Percentiles rank a stretch among this genome's conserved stretches.
These are phyloP conservation scores for Fusarium agapanthi DNA, from an alignment of 2,329 filamentous ascomycete genomes.

Conservation along the genomic window DNA sequence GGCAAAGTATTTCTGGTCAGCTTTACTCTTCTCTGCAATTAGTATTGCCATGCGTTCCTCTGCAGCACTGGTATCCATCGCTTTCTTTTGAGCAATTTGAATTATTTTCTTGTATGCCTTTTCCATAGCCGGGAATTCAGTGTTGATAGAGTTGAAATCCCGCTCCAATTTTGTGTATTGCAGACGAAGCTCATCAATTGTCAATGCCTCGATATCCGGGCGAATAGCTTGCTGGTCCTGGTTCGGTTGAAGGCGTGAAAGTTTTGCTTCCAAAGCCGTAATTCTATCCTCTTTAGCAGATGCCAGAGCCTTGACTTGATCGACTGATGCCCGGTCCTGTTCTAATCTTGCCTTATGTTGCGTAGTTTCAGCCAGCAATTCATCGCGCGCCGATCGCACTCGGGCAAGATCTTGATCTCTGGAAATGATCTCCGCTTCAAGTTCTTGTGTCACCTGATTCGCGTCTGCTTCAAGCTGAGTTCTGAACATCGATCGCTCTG, in stretches of 20 bases:
- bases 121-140: conserved; percentile 89
- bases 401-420: conserved; percentile 87
- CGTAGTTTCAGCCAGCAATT: conserved; percentile 81
- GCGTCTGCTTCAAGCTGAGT: conserved; percentile 83
- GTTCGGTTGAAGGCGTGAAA: conserved; percentile 71
- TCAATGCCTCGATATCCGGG: conserved; percentile 63
- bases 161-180: conserved; percentile 80
- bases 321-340: conserved; percentile 73
- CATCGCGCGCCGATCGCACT: conserved; percentile 85
- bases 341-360: conserved; percentile 83
- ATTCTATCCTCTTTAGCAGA: conserved; percentile 84
- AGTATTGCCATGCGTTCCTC: conserved; percentile 82
- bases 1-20: conserved; percentile 97
- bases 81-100: conserved; percentile 84
- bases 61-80: conserved; percentile 76
- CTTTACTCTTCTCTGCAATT: conserved; percentile 90
- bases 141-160: conserved; percentile 84
- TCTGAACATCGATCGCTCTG: conserved; percentile 84
- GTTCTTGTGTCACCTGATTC: conserved; percentile 75
- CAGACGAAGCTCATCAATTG: conserved; percentile 74
- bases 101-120: conserved; percentile 91
- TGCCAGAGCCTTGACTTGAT: conserved; percentile 82
- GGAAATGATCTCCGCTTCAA: conserved; percentile 82
- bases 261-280: conserved; percentile 80
- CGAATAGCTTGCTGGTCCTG: conserved; percentile 58